A percentile compares a stretch with the other conserved stretches of the same genome.
Conservation (phyloP, 2,329 filamentous ascomycete genomes). For the Fusarium haematococcum region DNA sequence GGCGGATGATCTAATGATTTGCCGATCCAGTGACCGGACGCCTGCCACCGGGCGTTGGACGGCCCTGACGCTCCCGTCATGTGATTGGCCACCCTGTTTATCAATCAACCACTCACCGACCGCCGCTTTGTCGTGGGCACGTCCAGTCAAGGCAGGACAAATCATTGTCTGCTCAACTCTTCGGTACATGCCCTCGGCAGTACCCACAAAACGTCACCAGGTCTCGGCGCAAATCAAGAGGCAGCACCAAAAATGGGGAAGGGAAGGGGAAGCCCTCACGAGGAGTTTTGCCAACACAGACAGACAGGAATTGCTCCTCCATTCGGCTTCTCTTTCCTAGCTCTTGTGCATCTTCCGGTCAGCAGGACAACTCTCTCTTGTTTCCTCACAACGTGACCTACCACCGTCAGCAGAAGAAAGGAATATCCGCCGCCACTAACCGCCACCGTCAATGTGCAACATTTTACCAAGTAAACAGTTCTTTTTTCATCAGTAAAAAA, state of each 20-base stretch:
- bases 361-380: background rate
- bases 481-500: slow-evolving; percentile 3
- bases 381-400: background rate
- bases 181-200: slow-evolving; percentile 21
- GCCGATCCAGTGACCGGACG: slow-evolving; percentile 38
- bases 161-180: background rate
- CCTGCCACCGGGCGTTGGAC: background rate
- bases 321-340: slow-evolving; percentile 7
- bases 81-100: slow-evolving; percentile 34
- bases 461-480: background rate
- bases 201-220: slow-evolving; percentile 15
- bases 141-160: slow-evolving; percentile 12
- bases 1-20: slow-evolving; percentile 36
- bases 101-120: slow-evolving; percentile 36
- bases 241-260: background rate
- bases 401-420: slow-evolving; percentile 2
- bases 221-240: background rate
- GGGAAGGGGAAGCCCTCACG: background rate
- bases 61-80: background rate
- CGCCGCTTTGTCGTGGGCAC: slow-evolving; percentile 22
- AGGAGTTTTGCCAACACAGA: background rate
- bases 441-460: background rate
- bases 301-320: background rate
- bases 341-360: background rate
- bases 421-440: background rate